phyloP scores from a whole-genome alignment of 129 eudicot genomes.

The Sambucus nigra region DNA sequence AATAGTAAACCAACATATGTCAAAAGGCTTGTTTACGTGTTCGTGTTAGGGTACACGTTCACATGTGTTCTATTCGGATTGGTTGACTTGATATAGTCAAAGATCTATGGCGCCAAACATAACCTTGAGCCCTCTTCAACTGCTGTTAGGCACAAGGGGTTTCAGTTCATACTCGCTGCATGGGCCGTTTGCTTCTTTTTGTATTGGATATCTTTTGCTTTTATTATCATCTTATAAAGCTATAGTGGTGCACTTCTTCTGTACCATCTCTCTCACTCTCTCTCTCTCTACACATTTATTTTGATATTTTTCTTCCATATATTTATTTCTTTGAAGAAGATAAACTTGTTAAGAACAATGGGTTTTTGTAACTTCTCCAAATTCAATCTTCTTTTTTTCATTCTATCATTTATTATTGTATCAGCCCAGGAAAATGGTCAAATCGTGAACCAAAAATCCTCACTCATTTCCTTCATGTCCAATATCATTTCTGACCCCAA shows the following conservation, averaged over 20 bases:
- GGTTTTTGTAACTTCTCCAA: constrained; percentile 23
- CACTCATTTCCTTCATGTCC: constrained; percentile 49
- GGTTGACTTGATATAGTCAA: constrained; percentile 36
- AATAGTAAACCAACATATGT: constrained; percentile 24
- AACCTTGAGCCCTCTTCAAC: constrained; percentile 21
- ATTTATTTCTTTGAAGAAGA: constrained; percentile 2
- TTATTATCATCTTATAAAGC: constrained; percentile 12
- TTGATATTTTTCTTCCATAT: constrained; percentile 7
- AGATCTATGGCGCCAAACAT: constrained; percentile 36
- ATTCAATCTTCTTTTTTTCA: constrained; percentile 21
- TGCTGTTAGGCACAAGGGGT: constrained; percentile 57
- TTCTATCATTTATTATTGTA: constrained; percentile 24
- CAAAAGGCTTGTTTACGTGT: background rate
- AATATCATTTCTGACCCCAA: constrained; percentile 41
- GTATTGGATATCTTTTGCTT: no score
- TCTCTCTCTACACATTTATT: constrained; percentile 4
- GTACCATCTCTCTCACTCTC: background rate
- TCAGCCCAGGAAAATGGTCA: constrained; percentile 23
- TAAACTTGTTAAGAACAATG: constrained; percentile 7
- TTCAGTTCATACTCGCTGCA: no score
- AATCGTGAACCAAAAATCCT: constrained; percentile 29
- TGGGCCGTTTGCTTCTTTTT: no score
- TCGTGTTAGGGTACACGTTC: constrained; percentile 10
- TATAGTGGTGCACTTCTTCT: constrained; percentile 26
- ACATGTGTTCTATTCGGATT: constrained; percentile 38